Evolutionary conservation across 2,329 filamentous ascomycete species (phyloP), one percentile per base, ranked within the genome.

Genomic region (Penicillium sp.): DNA sequence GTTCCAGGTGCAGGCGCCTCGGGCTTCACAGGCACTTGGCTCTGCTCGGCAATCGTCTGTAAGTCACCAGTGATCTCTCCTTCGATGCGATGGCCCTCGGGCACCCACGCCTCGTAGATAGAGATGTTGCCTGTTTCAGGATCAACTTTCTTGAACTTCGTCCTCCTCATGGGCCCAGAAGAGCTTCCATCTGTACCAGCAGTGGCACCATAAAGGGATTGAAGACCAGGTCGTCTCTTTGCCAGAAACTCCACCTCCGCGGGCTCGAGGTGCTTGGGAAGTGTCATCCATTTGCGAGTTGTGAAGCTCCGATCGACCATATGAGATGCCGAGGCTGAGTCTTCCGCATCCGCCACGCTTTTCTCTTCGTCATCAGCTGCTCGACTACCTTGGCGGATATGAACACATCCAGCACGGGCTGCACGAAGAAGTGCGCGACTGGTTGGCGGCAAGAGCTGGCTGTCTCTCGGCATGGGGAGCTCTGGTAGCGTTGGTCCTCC

Each of bases 381-480:
- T 64, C 71, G 50, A 50, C 83, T 12, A 82, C 80, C 31, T 86
- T 85, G 53, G 16, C 88, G 84, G 72, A 95, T 92, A 66, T 89
- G 91, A 12, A 90, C 78, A 51, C 83, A 82, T 6, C 89, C 89
- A 19, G 89, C 90, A 56, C 92, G 84, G 45, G 91, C 90, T 36
- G 89, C 88, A 54, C 89, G 87, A 14, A 97, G 80, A 5, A 97
- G 81, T 61, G 92, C 89, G 67, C 94, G 89, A 50, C 88, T 93
- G 70, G 91, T 88, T 1, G 87, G 83, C 0, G 89, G 84, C 10
- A 97, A 79, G 31, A 96, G 80, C 55, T 88, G 83, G 30, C 85
- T 89, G 70, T 96, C 93, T 66, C 89, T 89, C 37, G 93, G 93
- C 90, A 97, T 93, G 42, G 90, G 87, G 17, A 91, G 82, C 69